Conservation (phyloP, 306 rosid genomes). For the Chamaecrista fasciculata region DNA sequence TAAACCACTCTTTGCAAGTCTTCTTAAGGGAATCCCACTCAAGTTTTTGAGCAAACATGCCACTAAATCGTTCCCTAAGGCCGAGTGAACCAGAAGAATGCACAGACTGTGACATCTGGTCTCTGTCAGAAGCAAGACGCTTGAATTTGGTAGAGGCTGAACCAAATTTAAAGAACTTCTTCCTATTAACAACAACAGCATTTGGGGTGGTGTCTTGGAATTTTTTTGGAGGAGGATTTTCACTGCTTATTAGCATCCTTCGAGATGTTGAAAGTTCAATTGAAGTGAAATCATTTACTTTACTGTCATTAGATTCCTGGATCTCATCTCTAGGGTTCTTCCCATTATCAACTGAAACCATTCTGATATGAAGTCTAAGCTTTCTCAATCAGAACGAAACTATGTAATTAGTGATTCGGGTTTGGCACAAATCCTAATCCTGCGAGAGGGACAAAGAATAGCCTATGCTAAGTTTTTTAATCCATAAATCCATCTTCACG, state of each 20-base stretch:
- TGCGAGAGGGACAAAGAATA: background rate
- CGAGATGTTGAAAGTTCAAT: conserved; percentile 41
- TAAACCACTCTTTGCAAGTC: conserved; percentile 65
- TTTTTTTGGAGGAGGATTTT: conserved; percentile 44
- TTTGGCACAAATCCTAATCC: conserved; percentile 22
- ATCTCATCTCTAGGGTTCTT: conserved; percentile 48
- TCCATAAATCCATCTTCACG: background rate
- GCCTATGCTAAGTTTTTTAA: conserved; percentile 7
- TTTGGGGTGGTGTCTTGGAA: conserved; percentile 19
- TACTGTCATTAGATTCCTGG: conserved; percentile 40
- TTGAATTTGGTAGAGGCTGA: conserved; percentile 73
- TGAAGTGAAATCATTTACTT: conserved; percentile 42
- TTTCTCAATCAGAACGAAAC: conserved; percentile 29
- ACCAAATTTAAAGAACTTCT: conserved; percentile 52
- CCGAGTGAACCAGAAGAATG: conserved; percentile 45
- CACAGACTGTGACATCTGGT: conserved; percentile 65
- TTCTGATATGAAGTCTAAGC: conserved; percentile 27
- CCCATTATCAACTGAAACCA: conserved; percentile 54
- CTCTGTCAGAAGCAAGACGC: conserved; percentile 54
- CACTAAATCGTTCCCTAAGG: conserved; percentile 46
- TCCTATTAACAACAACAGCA: conserved; percentile 39
- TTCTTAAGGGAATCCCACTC: conserved; percentile 61
- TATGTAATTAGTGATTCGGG: conserved; percentile 18
- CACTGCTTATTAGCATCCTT: conserved; percentile 36
- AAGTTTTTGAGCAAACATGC: conserved; percentile 56